A percentile compares a stretch with the other conserved stretches of the same genome.
These are phyloP conservation scores for Bryum argenteum DNA, from an alignment of 225 moss, liverwort and hornwort species.

Conservation along the genomic window DNA sequence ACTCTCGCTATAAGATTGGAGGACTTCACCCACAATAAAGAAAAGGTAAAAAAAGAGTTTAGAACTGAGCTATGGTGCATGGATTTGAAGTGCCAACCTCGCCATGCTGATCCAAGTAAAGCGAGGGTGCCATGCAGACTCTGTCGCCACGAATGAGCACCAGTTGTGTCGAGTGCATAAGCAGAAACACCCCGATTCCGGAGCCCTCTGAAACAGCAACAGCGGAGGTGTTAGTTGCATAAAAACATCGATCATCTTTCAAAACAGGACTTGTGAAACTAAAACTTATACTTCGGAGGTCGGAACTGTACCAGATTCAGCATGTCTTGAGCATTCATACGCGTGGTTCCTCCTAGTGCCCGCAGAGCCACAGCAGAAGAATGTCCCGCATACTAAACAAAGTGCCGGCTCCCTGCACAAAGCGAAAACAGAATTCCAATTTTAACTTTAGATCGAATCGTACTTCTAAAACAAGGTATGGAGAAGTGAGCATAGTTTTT, in stretches of 20 bases:
- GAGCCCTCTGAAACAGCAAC: conserved; percentile 67
- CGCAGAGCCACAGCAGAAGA: conserved; percentile 68
- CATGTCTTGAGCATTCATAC: conserved; percentile 82
- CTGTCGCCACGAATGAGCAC: conserved; percentile 82
- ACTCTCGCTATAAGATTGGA: conserved; percentile 19
- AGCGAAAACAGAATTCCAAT: conserved; percentile 2
- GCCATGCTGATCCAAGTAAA: conserved; percentile 98
- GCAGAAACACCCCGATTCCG: conserved; percentile 76
- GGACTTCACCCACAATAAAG: background rate
- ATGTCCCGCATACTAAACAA: conserved; percentile 74
- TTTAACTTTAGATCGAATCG: background rate
- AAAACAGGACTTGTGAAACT: background rate
- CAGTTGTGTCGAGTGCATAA: conserved; percentile 80
- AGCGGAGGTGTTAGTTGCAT: background rate
- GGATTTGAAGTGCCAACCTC: conserved; percentile 69
- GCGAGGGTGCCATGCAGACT: conserved; percentile 83
- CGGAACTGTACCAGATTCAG: conserved; percentile 58
- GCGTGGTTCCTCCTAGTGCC: conserved; percentile 47
- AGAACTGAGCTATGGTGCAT: background rate
- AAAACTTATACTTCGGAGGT: too few species aligned
- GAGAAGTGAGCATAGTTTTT: background rate
- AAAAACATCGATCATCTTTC: background rate
- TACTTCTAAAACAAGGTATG: background rate
- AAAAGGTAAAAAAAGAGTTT: background rate
- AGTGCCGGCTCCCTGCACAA: conserved; percentile 79